phyloP scores from a whole-genome alignment of 164 flowering plant species.

The Aristolochia contorta region DNA sequence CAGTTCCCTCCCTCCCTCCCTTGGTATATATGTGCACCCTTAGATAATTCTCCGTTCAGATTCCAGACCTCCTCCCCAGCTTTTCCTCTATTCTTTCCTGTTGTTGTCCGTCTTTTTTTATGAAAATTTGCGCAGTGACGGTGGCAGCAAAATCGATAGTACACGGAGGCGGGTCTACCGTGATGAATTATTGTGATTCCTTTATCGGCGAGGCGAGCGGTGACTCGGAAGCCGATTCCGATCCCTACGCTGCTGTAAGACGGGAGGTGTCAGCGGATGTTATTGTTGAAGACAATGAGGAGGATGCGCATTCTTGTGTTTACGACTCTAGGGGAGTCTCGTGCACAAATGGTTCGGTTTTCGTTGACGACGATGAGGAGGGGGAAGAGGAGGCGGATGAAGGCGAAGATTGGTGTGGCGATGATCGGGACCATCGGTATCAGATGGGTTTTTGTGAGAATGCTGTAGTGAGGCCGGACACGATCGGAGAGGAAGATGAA shows the following conservation, averaged over 20 bases:
- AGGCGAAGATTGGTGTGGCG: background rate
- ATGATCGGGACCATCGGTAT: background rate
- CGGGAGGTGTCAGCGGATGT: no score
- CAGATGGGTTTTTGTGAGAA: background rate
- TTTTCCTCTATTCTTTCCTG: no score
- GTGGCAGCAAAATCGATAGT: background rate
- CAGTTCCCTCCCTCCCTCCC: no score
- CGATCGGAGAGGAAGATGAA: background rate
- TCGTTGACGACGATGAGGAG: background rate
- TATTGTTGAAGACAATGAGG: background rate
- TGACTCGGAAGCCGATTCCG: constrained; percentile 12
- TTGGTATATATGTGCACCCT: no score
- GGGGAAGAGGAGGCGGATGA: background rate
- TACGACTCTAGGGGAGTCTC: constrained; percentile 1
- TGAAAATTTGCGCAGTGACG: no score
- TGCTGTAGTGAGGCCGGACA: background rate
- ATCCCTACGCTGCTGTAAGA: background rate
- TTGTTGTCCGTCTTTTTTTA: background rate
- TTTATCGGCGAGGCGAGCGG: constrained; percentile 12
- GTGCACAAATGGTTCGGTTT: background rate
- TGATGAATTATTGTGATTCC: constrained; percentile 2
- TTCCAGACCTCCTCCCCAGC: no score
- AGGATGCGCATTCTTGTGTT: constrained; percentile 15
- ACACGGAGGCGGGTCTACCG: background rate
- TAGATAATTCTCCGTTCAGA: no score